These are phyloP conservation scores for Apiospora sp. DNA, from an alignment of 2,329 filamentous ascomycete genomes.

Conservation along the genomic window DNA sequence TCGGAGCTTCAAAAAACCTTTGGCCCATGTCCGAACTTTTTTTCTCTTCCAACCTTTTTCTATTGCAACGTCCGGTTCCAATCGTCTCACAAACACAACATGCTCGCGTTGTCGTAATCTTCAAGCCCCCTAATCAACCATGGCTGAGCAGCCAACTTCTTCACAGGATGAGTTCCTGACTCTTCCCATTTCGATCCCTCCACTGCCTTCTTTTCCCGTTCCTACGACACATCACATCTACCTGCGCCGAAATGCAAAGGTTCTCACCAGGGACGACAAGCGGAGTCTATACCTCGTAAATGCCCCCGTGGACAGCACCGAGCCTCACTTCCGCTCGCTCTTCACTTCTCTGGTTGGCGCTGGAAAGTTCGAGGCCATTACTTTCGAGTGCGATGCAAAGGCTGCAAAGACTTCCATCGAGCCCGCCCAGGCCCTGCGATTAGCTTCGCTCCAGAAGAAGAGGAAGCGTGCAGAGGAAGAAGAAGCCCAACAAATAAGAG, in stretches of 20 bases:
- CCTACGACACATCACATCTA: conserved; percentile 83
- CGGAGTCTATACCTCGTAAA: conserved; percentile 93
- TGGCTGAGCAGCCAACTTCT: conserved; percentile 43
- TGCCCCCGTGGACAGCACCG: conserved; percentile 83
- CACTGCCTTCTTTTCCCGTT: conserved; percentile 67
- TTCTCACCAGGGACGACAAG: conserved; percentile 74
- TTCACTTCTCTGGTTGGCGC: conserved; percentile 79
- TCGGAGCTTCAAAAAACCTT: conserved; percentile 15
- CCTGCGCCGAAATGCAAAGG: conserved; percentile 80
- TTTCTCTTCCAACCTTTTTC: conserved; percentile 20
- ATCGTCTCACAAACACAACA: conserved; percentile 14
- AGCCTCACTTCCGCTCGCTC: conserved; percentile 76
- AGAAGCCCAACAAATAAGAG: conserved; percentile 51
- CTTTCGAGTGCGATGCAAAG: conserved; percentile 72
- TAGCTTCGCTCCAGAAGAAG: conserved; percentile 56
- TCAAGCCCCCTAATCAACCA: conserved; percentile 30
- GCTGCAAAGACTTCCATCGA: conserved; percentile 48
- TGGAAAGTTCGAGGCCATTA: conserved; percentile 78
- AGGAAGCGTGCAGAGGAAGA: conserved; percentile 52
- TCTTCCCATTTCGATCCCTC: conserved; percentile 72
- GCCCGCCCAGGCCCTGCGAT: conserved; percentile 51
- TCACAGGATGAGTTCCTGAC: conserved; percentile 70
- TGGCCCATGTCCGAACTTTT: neutral
- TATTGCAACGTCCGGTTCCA: conserved; percentile 6
- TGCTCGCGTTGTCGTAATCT: conserved; percentile 21